phyloP scores from a whole-genome alignment of 2,329 filamentous ascomycete genomes.

The Lasiodiplodia gonubiensis region DNA sequence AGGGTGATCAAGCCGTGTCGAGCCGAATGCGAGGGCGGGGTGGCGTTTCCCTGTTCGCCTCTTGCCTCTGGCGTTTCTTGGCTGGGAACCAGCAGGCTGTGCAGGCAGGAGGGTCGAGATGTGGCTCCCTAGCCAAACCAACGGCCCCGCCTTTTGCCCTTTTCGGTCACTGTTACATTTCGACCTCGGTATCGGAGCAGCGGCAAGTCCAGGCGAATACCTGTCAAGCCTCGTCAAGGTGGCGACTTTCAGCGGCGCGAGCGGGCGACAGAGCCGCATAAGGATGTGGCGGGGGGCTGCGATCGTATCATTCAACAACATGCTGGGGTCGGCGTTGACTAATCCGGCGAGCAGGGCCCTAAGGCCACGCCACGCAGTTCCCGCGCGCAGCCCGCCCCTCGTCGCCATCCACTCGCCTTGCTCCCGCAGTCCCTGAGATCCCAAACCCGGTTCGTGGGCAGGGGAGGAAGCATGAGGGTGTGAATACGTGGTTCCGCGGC shows the following conservation, averaged over 20 bases:
- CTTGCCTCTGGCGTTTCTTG: not conserved
- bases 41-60: not conserved
- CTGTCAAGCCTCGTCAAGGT: not conserved
- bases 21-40: slow-evolving; percentile 8
- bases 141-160: not conserved
- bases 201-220: not conserved
- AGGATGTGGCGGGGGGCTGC: not conserved
- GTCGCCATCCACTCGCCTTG: not conserved
- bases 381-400: not conserved
- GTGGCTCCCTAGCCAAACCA: not conserved
- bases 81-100: not conserved
- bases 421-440: not conserved
- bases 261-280: not conserved
- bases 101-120: not conserved
- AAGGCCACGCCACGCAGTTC: not conserved
- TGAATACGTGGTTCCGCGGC: not conserved
- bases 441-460: not conserved
- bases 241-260: not conserved
- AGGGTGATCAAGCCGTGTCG: slow-evolving; percentile 4
- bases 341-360: not conserved
- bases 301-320: not conserved
- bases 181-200: not conserved
- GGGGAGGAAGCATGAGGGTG: not conserved
- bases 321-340: not conserved
- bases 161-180: not conserved